Evolutionary conservation across 257 asterid genomes (phyloP).

Genomic region (Rehmannia glutinosa): DNA sequence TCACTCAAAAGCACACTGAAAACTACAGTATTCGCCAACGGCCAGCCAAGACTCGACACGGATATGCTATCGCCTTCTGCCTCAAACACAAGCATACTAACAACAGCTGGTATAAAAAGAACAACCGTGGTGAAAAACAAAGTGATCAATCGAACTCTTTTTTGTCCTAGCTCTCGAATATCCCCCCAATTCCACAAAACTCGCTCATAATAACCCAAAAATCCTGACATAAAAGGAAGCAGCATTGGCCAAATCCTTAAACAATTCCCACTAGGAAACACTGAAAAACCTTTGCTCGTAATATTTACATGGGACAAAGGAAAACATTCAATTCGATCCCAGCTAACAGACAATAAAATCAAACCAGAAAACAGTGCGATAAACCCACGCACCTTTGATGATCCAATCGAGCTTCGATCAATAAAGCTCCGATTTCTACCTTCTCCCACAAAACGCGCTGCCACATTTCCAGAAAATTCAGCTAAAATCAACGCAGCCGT

Average conservation of each 20-base stretch:
- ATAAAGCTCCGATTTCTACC: conserved; percentile 42
- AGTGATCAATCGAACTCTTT: conserved; percentile 61
- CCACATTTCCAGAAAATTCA: conserved; percentile 71
- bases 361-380: conserved; percentile 54
- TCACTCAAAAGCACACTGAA: conserved; percentile 95
- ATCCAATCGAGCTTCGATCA: conserved; percentile 25
- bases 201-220: conserved; percentile 73
- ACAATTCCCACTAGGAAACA: conserved; percentile 61
- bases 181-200: conserved; percentile 55
- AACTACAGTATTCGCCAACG: conserved; percentile 78
- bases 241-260: conserved; percentile 85
- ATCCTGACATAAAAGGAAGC: conserved; percentile 81
- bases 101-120: conserved; percentile 66
- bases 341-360: conserved; percentile 66
- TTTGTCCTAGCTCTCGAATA: conserved; percentile 59
- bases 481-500: conserved; percentile 90
- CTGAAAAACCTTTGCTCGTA: conserved; percentile 34
- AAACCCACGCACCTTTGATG: conserved; percentile 64
- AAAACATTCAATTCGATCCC: conserved; percentile 93
- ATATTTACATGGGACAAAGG: conserved; percentile 69
- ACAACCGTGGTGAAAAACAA: conserved; percentile 62
- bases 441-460: conserved; percentile 58
- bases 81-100: conserved; percentile 85
- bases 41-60: conserved; percentile 64
- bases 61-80: conserved; percentile 75